Base-by-base conservation (phyloP, 2,329 filamentous ascomycete genomes). In the Pyricularia pennisetigena region DNA sequence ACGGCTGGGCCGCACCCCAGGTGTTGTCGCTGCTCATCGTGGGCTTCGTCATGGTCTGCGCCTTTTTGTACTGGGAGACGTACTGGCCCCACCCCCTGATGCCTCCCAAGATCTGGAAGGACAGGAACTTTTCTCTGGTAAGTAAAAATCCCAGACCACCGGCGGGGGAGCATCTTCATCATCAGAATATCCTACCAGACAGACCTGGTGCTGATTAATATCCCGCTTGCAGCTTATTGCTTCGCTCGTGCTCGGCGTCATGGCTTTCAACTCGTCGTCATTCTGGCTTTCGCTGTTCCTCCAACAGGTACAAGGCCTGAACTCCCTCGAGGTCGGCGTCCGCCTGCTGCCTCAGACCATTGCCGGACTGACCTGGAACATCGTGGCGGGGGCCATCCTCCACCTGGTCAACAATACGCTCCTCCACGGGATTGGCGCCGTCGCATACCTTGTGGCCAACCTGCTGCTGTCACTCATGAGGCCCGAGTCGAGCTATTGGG, bases 221-320 rank as follows among this genome's bases (percentile, higher is more conserved):
- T 28, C 64, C 24, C 49, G 24, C 16, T 16, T 28, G 41, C 68
- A 86, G 82, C 80, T 88, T 29, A 84, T 90, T 59, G 72, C 78
- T 6, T 83, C 85, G 4, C 78, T 88, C 29, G 80, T 85, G 9
- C 78, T 89, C 1, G 88, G 88, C 6, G 88, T 86, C 72, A 85
- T 89, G 77, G 83, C 83, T 5, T 91, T 91, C 72, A 80, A 84
- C 1, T 80, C 85, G 5, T 81, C 84, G 32, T 77, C 82, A 23
- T 90, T 91, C 75, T 90, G 87, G 84, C 77, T 89, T 1, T 82
- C 88, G 0, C 82, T 90, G 8, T 90, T 86, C 75, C 85, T 91
- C 78, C 88, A 91, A 75, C 78, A 85, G 49, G 76, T 88, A 41
- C 79, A 82, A 62, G 67, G 77, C 9, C 79, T 85, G 68, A 81